A percentile compares a stretch with the other conserved stretches of the same genome.
These are phyloP conservation scores for Linum lewisii DNA, from an alignment of 345 rosid species.

Conservation along the genomic window DNA sequence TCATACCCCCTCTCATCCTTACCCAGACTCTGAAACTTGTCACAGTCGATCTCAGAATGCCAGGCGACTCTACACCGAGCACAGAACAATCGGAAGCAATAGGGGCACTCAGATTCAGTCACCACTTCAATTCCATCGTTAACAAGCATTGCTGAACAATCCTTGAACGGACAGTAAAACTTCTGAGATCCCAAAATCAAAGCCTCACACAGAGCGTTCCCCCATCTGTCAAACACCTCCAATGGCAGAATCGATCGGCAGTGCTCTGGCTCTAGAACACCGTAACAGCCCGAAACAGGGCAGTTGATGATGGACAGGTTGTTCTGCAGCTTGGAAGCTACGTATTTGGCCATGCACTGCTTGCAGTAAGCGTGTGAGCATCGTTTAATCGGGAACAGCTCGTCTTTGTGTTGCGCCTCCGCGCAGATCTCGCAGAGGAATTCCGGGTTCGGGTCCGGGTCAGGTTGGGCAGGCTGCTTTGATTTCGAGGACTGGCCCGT, in stretches of 20 bases:
- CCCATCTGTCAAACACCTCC: conserved; percentile 40
- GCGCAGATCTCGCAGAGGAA: conserved; percentile 47
- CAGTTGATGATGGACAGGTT: conserved; percentile 23
- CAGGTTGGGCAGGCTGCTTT: neutral
- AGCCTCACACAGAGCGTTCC: conserved; percentile 42
- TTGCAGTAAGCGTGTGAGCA: conserved; percentile 45
- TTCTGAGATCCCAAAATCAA: conserved; percentile 22
- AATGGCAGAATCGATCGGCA: conserved; percentile 31
- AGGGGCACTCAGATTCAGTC: conserved; percentile 28
- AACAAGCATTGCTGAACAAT: conserved; percentile 39
- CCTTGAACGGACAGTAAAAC: conserved; percentile 47
- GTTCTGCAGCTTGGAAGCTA: conserved; percentile 40
- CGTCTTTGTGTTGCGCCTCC: conserved; percentile 21
- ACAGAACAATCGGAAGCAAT: conserved; percentile 36
- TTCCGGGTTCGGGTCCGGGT: neutral
- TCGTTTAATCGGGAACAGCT: conserved; percentile 29
- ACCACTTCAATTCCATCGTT: conserved; percentile 18
- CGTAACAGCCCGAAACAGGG: conserved; percentile 27
- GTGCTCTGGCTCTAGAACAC: conserved; percentile 25
- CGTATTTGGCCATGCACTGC: conserved; percentile 34
- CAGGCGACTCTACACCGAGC: conserved; percentile 40
- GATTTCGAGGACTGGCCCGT: neutral
- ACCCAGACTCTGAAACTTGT: conserved; percentile 26
- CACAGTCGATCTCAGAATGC: conserved; percentile 34
- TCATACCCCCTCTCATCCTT: conserved; percentile 33